phyloP scores from a whole-genome alignment of 2,329 filamentous ascomycete species.

The Paecilomyces sp. region DNA sequence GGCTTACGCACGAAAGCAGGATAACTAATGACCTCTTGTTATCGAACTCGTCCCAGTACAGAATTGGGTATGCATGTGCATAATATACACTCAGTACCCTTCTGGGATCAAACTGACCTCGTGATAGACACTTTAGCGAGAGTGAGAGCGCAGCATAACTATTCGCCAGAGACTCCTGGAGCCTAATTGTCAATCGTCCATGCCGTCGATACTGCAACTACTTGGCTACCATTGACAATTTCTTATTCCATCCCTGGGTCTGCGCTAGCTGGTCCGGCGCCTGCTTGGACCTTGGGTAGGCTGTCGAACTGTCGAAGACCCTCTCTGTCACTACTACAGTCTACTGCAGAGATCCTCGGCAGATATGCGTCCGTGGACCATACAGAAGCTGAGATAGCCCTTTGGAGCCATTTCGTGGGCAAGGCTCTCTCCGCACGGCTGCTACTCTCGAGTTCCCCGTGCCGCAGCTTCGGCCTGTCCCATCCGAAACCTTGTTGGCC shows the following conservation, averaged over 20 bases:
- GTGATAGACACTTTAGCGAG: neutral
- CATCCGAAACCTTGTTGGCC: neutral
- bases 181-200: neutral
- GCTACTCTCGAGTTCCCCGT: neutral
- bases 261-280: neutral
- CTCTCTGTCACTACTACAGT: neutral
- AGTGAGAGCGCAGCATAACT: neutral
- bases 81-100: neutral
- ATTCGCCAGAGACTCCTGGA: neutral
- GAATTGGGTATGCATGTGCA: neutral
- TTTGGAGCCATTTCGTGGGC: neutral
- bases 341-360: neutral
- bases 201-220: neutral
- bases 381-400: neutral
- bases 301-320: neutral
- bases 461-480: neutral
- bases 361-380: neutral
- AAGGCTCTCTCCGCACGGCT: neutral
- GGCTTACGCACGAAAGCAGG: neutral
- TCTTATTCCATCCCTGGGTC: neutral
- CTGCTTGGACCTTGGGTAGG: neutral
- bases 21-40: neutral
- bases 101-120: neutral
- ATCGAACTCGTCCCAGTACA: neutral
- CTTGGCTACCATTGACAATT: neutral